Evolutionary conservation across 108 stramenopile genomes (phyloP), one percentile per base, ranked within the genome.

Genomic region (Nitzschia inconspicua): DNA sequence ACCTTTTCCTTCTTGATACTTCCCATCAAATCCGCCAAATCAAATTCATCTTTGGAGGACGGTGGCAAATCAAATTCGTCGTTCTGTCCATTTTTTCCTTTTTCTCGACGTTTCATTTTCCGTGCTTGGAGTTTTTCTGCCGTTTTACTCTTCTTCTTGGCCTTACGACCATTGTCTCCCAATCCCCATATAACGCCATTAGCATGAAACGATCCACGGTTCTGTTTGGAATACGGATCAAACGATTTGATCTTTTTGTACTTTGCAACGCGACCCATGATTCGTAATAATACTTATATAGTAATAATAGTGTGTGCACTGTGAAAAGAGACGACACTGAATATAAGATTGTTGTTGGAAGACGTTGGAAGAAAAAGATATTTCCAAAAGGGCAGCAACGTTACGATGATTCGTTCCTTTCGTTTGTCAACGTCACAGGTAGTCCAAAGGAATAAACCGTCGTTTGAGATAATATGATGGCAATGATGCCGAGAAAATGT

Each of bases 241-340:
- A 20, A 73, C 20, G 82, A 44, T 36, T 84, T 84, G 68, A 79
- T 66, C 66, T 84, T 84, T 57, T 84, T 84, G 78, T 84, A 84
- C 20, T 73, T 72, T 10, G 82, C 64, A 0, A 79, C 76, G 28
- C 82, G 65, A 39, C 82, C 82, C 82, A 84, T 84, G 44, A 3
- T 82, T n/a, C n/a, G n/a, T n/a, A n/a, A n/a, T n/a, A n/a, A n/a
- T n/a, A n/a, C n/a, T n/a, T n/a, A n/a, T n/a, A n/a, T n/a, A n/a
- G n/a, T n/a, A n/a, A n/a, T n/a, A n/a, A n/a, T n/a, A n/a, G n/a
- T n/a, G n/a, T n/a, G n/a, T n/a, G n/a, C n/a, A n/a, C n/a, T n/a
- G n/a, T n/a, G n/a, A n/a, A n/a, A n/a, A n/a, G n/a, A n/a, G n/a
- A n/a, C n/a, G n/a, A n/a, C n/a, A n/a, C n/a, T n/a, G n/a, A n/a